Percentiles rank a stretch among this genome's conserved stretches.
Conservation (phyloP, 495 filamentous ascomycete genomes). For the Penicillium psychrofluorescens region DNA sequence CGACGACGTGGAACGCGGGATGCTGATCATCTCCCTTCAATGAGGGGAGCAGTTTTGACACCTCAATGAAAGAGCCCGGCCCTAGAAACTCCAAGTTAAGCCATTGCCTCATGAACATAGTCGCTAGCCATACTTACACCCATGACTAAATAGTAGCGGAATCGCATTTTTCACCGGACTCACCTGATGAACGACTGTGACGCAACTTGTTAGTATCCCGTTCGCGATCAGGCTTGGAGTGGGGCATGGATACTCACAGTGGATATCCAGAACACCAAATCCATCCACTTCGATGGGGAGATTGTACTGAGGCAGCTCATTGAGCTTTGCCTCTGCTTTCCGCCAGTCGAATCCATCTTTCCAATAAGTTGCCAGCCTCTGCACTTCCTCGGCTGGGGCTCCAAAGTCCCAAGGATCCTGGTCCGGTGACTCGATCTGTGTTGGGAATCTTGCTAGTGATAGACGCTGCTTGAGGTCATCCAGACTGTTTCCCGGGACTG, state of each 20-base stretch:
- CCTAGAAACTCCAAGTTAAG: not conserved
- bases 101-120: no score
- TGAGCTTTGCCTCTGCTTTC: constrained; percentile 32
- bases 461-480: constrained; percentile 31
- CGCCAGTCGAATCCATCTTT: constrained; percentile 34
- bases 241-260: constrained; percentile 16
- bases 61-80: constrained; percentile 36
- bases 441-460: constrained; percentile 25
- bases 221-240: not conserved
- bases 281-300: constrained; percentile 34
- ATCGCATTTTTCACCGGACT: constrained; percentile 25
- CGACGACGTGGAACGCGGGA: constrained; percentile 37
- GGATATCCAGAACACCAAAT: constrained; percentile 33
- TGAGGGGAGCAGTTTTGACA: constrained; percentile 25
- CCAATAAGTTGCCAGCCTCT: constrained; percentile 32
- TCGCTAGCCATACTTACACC: constrained; percentile 20
- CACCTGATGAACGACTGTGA: constrained; percentile 31
- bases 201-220: not conserved
- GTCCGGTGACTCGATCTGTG: constrained; percentile 29
- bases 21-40: constrained; percentile 13
- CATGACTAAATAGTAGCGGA: constrained; percentile 39
- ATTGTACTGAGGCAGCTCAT: constrained; percentile 35
- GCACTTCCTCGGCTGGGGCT: constrained; percentile 30
- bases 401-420: constrained; percentile 29
- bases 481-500: constrained; percentile 28